phyloP scores from a whole-genome alignment of 1,139 yeast genomes.

The Meyerozyma smithsonii region DNA sequence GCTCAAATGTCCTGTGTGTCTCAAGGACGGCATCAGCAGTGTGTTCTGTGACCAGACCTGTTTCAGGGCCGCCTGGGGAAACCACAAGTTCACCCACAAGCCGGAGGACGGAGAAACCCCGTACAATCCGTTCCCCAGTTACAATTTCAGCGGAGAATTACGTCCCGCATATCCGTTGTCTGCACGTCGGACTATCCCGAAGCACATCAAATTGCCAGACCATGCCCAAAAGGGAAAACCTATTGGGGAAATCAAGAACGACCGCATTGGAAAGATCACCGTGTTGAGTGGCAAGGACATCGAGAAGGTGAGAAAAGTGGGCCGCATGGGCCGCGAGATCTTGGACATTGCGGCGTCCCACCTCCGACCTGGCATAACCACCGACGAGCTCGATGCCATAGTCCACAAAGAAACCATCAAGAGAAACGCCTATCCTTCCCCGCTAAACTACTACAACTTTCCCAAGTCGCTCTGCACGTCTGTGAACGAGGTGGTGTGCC shows the following conservation, averaged over 20 bases:
- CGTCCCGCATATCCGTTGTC: slow-evolving; percentile 81
- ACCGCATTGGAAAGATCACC: slow-evolving; percentile 62
- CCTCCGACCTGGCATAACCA: slow-evolving; percentile 81
- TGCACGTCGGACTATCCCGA: slow-evolving; percentile 67
- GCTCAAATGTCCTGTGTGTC: slow-evolving; percentile 88
- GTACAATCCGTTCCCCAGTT: slow-evolving; percentile 85
- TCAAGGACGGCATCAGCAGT: slow-evolving; percentile 59
- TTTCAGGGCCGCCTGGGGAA: slow-evolving; percentile 69
- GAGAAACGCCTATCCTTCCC: slow-evolving; percentile 91
- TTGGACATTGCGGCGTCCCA: slow-evolving; percentile 84
- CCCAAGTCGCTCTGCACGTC: slow-evolving; percentile 94
- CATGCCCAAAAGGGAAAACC: slow-evolving; percentile 84
- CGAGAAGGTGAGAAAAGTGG: slow-evolving; percentile 68
- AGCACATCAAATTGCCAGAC: slow-evolving; percentile 71
- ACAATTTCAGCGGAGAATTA: slow-evolving; percentile 65
- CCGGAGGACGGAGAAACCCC: slow-evolving; percentile 41
- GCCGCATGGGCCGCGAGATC: slow-evolving; percentile 78
- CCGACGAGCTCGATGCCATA: slow-evolving; percentile 85
- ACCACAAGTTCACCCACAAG: slow-evolving; percentile 49
- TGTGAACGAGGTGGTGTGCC: slow-evolving; percentile 92
- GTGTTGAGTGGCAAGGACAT: slow-evolving; percentile 62
- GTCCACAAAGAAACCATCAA: slow-evolving; percentile 86
- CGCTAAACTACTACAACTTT: slow-evolving; percentile 89
- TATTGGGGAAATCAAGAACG: slow-evolving; percentile 67
- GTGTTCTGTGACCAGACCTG: slow-evolving; percentile 83